Evolutionary conservation across 2,329 filamentous ascomycete species (phyloP).

Genomic region (Fusarium hainanense): DNA sequence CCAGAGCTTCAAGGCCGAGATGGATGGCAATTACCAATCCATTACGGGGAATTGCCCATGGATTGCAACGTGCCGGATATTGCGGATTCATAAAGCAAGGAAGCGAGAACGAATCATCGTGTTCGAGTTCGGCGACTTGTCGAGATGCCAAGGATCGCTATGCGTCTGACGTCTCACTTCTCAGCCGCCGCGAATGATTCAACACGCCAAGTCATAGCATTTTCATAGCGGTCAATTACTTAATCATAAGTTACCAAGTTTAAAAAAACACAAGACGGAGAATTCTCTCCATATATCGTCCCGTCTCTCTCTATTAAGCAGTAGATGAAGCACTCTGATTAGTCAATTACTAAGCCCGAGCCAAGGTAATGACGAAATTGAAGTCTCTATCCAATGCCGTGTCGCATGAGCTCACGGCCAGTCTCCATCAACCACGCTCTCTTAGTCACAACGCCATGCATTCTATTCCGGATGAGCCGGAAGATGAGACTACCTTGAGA

Average conservation of each 20-base stretch:
- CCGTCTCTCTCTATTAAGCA: background rate
- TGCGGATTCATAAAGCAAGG: constrained; percentile 23
- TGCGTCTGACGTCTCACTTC: constrained; percentile 1
- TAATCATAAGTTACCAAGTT: constrained; percentile 17
- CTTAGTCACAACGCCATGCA: constrained; percentile 39
- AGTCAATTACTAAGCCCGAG: constrained; percentile 20
- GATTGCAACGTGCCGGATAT: constrained; percentile 28
- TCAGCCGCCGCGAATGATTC: background rate
- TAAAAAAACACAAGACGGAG: background rate
- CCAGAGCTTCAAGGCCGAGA: background rate
- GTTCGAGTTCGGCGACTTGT: constrained; percentile 28
- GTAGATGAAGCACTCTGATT: constrained; percentile 3
- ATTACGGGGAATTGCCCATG: constrained; percentile 5
- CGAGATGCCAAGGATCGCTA: constrained; percentile 26
- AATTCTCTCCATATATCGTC: background rate
- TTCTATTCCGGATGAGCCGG: constrained; percentile 39
- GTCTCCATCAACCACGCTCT: constrained; percentile 36
- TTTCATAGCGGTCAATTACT: constrained; percentile 19
- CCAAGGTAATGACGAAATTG: constrained; percentile 21
- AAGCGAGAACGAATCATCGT: constrained; percentile 25
- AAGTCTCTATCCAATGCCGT: constrained; percentile 27
- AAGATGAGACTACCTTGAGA: constrained; percentile 20
- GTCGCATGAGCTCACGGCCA: constrained; percentile 37
- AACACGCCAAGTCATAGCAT: constrained; percentile 17
- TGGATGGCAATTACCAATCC: background rate